Conservation (phyloP, 805 yeast genomes). For the Lipomyces anomalus region DNA sequence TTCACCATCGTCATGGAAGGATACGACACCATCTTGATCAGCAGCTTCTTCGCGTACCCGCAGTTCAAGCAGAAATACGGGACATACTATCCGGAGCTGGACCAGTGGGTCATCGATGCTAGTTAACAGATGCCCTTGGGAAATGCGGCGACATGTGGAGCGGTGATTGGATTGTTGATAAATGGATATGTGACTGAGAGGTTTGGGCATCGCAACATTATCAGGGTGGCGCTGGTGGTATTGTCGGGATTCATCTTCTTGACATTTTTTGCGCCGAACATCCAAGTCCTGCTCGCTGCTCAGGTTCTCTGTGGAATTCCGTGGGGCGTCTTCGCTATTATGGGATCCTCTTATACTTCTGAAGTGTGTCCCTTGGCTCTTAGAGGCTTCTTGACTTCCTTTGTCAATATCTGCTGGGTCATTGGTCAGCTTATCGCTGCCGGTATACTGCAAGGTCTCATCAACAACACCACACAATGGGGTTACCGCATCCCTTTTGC, state of each 20-base stretch:
- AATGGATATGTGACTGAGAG: conserved; percentile 43
- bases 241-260: conserved; percentile 41
- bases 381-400: conserved; percentile 45
- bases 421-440: conserved; percentile 52
- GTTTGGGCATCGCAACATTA: conserved; percentile 43
- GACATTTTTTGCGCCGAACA: conserved; percentile 42
- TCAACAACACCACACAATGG: conserved; percentile 30
- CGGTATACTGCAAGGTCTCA: conserved; percentile 44
- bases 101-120: conserved; percentile 23
- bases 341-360: conserved; percentile 49
- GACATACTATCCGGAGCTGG: conserved; percentile 7
- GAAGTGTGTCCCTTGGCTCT: conserved; percentile 52
- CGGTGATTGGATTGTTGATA: conserved; percentile 42
- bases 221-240: conserved; percentile 34
- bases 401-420: conserved; percentile 48
- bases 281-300: conserved; percentile 37
- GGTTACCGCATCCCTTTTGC: conserved; percentile 54
- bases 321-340: conserved; percentile 51
- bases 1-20: conserved; percentile 47
- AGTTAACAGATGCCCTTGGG: conserved; percentile 31
- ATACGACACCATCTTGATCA: conserved; percentile 40
- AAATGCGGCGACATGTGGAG: conserved; percentile 37
- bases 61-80: conserved; percentile 19
- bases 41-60: conserved; percentile 38
- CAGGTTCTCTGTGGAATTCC: conserved; percentile 37